Evolutionary conservation across 805 yeast genomes (phyloP).

Genomic region (Teunomyces funiuensis): DNA sequence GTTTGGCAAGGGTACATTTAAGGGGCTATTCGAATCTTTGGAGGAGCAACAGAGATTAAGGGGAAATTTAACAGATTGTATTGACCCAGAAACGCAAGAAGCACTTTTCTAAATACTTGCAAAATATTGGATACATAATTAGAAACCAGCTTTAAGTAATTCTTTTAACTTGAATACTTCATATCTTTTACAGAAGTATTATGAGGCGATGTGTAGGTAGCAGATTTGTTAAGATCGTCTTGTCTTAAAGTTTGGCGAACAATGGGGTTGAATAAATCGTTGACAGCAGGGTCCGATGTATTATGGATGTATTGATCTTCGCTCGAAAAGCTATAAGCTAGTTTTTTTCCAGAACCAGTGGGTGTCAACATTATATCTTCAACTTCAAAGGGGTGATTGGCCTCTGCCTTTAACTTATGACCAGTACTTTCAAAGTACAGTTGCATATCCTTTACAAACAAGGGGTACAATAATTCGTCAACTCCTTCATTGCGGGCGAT

Average conservation of each 20-base stretch:
- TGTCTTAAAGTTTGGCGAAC: neutral
- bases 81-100: neutral
- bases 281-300: neutral
- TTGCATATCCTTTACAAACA: slow-evolving; percentile 33
- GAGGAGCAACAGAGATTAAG: slow-evolving; percentile 73
- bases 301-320: neutral
- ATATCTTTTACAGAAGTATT: neutral
- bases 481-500: slow-evolving; percentile 42
- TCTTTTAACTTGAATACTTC: neutral
- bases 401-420: slow-evolving; percentile 17
- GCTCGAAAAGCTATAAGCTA: neutral
- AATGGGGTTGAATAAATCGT: neutral
- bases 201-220: neutral
- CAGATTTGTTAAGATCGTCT: neutral
- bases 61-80: slow-evolving; percentile 41
- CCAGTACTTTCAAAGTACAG: slow-evolving; percentile 27
- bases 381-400: neutral
- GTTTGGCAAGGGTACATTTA: slow-evolving; percentile 87
- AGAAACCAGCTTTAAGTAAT: neutral
- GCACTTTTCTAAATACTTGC: neutral
- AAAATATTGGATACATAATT: neutral
- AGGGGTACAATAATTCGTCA: slow-evolving; percentile 30
- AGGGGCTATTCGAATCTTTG: slow-evolving; percentile 74
- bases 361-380: neutral
- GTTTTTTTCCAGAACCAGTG: neutral